Evolutionary conservation across 306 rosid genomes (phyloP).

Genomic region (Herpetospermum pedunculosum): DNA sequence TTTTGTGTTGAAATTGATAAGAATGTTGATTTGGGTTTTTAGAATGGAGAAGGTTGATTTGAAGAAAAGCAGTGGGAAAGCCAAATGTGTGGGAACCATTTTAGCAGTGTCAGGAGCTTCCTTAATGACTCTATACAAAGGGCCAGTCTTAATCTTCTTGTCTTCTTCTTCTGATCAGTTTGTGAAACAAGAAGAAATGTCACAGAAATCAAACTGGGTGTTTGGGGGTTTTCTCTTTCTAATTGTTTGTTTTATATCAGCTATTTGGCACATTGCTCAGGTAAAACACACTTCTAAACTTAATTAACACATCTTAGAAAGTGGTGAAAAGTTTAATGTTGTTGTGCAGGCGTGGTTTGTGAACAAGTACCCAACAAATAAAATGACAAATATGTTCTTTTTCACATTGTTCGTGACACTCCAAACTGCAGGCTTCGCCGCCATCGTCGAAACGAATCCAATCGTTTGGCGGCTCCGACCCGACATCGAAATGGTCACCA

Average conservation of each 20-base stretch:
- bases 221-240: slow-evolving; percentile 28
- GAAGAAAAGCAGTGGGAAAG: slow-evolving; percentile 18
- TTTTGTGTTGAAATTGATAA: too few relatives aligned
- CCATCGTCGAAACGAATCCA: slow-evolving; percentile 14
- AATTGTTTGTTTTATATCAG: slow-evolving; percentile 17
- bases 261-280: slow-evolving; percentile 30
- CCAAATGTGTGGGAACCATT: slow-evolving; percentile 35
- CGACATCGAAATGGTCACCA: slow-evolving; percentile 19
- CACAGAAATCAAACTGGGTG: slow-evolving; percentile 18
- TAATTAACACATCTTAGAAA: too few relatives aligned
- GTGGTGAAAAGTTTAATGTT: too few relatives aligned
- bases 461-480: slow-evolving; percentile 19
- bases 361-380: slow-evolving; percentile 26
- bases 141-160: slow-evolving; percentile 10
- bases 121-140: slow-evolving; percentile 26
- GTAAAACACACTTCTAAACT: slow-evolving; percentile 3
- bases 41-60: slow-evolving; percentile 35
- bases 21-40: neutral
- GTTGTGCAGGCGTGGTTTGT: slow-evolving; percentile 17
- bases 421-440: slow-evolving; percentile 13
- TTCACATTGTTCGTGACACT: slow-evolving; percentile 22
- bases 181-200: neutral
- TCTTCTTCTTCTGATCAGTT: neutral
- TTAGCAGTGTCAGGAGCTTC: slow-evolving; percentile 37
- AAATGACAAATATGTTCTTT: slow-evolving; percentile 26